Conservation (phyloP, 257 asterid genomes). For the Paulownia fortunei region DNA sequence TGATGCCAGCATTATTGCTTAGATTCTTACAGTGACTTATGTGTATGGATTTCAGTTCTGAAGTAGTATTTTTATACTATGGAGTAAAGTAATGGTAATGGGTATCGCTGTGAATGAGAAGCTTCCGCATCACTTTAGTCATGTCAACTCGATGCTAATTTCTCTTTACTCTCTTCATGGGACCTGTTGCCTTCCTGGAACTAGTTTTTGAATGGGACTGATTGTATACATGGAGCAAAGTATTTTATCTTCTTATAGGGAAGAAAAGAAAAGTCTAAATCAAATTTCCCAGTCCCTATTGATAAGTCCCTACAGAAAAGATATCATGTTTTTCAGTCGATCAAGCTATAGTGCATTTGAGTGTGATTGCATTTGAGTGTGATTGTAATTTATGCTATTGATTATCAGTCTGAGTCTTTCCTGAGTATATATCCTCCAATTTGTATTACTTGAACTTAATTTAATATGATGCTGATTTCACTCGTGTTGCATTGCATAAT, state of each 20-base stretch:
- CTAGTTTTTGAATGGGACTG: not conserved
- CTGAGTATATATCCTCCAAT: not conserved
- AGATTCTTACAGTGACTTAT: slow-evolving; percentile 4
- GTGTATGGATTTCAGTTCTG: not conserved
- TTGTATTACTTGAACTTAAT: not conserved
- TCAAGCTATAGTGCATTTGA: not conserved
- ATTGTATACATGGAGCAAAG: not conserved
- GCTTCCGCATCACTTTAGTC: slow-evolving; percentile 14
- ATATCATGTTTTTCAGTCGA: not conserved
- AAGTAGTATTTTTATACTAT: not conserved
- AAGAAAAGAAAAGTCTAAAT: not conserved
- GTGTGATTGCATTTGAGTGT: not conserved
- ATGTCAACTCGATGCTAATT: slow-evolving; percentile 7
- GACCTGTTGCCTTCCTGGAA: slow-evolving; percentile 8
- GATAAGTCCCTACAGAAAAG: not conserved
- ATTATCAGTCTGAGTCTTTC: not conserved
- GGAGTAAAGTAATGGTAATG: slow-evolving; percentile 2
- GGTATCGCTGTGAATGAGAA: slow-evolving; percentile 1
- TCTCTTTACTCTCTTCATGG: slow-evolving; percentile 8
- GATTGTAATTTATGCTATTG: not conserved
- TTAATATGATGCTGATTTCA: not conserved
- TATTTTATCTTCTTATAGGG: not conserved
- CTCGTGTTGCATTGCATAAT: not conserved
- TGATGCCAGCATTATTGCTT: slow-evolving; percentile 18
- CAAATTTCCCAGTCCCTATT: not conserved